Evolutionary conservation across 148 eudicot species (phyloP), one percentile per base, ranked within the genome.

Genomic region (Camellia lanceoleosa): DNA sequence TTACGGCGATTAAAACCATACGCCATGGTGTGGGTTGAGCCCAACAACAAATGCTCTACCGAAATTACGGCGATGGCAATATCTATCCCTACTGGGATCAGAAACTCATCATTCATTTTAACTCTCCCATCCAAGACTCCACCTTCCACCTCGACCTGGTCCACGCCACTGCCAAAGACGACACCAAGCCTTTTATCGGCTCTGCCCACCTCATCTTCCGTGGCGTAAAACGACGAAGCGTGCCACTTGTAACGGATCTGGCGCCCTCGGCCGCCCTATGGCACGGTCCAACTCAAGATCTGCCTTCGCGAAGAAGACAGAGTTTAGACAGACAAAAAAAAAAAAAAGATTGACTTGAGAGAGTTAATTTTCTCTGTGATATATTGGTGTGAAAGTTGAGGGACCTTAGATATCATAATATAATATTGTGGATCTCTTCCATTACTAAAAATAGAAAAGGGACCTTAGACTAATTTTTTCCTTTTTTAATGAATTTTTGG

Each of bases 181-280:
- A 42, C 76, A 81, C 84, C 83, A 94, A 94, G 84, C 98, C 98
- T 5, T 85, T 94, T 64, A 86, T 94, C 80, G 98, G 98, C 44
- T 88, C 97, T 12, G 91, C 90, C 44, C 77, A 76, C 58, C 83
- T 94, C 55, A 82, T 70, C 0, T 87, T 94, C 44, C 73, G 80
- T 68, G 93, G 89, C 0, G 94, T 68, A 16, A 96, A 96, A 0
- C 9, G 94, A 86, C 7, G 68, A 52, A n/a, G 46, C 73, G 68
- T 4, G 41, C 63, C 58, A 71, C 74, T 23, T 83, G 84, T 8
- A 84, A 70, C 42, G 15, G 82, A 90, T 67, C 93, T 94, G 71
- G 47, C 97, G 97, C 41, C 97, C 98, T 97, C 11, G 98, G 98
- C 51, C 85, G 98, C 3, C 97, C 98, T 2, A 94, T 16, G 97